phyloP scores from a whole-genome alignment of 169 alveolate genomes.

The Cryptosporidium sp. region DNA sequence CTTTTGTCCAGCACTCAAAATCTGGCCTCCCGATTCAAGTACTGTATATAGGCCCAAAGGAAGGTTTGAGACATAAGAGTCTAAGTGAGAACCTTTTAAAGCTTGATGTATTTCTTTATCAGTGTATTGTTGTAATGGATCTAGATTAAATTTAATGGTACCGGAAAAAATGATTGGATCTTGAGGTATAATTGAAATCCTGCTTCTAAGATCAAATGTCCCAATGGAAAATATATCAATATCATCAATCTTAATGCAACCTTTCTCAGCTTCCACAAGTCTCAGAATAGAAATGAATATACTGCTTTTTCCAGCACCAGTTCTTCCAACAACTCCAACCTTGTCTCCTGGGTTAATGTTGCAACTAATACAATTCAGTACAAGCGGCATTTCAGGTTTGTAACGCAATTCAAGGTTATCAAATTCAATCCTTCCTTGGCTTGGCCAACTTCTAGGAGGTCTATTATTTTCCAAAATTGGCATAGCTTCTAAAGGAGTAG shows the following conservation, averaged over 20 bases:
- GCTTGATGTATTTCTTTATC: constrained; percentile 77
- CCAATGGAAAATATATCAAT: constrained; percentile 78
- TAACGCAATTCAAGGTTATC: constrained; percentile 71
- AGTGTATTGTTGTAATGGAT: constrained; percentile 80
- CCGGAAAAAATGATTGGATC: constrained; percentile 86
- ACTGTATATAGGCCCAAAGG: constrained; percentile 77
- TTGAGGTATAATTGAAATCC: constrained; percentile 87
- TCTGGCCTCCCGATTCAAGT: constrained; percentile 82
- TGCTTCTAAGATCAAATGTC: constrained; percentile 67
- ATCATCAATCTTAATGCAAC: constrained; percentile 80
- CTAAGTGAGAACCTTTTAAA: constrained; percentile 67
- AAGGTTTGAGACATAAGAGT: constrained; percentile 38
- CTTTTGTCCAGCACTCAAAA: constrained; percentile 87
- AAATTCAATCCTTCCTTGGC: constrained; percentile 74
- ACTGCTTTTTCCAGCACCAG: constrained; percentile 92
- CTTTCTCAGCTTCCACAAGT: constrained; percentile 79
- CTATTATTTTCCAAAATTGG: constrained; percentile 30
- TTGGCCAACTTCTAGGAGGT: constrained; percentile 76
- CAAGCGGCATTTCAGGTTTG: constrained; percentile 79
- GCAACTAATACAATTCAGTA: constrained; percentile 80
- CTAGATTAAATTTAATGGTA: constrained; percentile 83
- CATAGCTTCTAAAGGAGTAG: constrained; percentile 60
- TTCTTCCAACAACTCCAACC: constrained; percentile 91
- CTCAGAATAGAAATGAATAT: constrained; percentile 84
- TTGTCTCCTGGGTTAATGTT: constrained; percentile 79